Evolutionary conservation across 352 stramenopile genomes (phyloP).

Genomic region (Aphanomyces stellatus): DNA sequence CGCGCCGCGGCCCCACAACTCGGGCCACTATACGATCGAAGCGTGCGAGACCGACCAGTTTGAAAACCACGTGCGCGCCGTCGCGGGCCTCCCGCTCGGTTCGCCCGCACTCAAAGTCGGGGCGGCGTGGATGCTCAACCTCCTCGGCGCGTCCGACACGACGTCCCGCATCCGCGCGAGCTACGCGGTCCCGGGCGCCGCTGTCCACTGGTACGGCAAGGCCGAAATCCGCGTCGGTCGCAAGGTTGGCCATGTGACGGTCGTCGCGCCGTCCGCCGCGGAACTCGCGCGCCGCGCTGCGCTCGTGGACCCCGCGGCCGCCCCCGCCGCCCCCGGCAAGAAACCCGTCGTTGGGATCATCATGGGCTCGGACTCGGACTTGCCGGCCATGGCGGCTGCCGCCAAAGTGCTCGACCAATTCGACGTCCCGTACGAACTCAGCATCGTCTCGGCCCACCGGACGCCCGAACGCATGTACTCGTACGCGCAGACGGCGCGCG

Average conservation of each 20-base stretch:
- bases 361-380: conserved; percentile 94
- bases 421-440: conserved; percentile 93
- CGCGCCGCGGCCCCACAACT: conserved; percentile 96
- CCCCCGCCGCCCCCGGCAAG: neutral
- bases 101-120: conserved; percentile 88
- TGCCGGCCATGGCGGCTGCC: conserved; percentile 95
- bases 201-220: conserved; percentile 98
- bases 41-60: conserved; percentile 97
- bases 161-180: conserved; percentile 53
- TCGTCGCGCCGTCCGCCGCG: conserved; percentile 81
- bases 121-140: conserved; percentile 87
- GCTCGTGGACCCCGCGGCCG: conserved; percentile 30
- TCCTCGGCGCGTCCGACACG: conserved; percentile 79
- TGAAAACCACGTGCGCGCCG: conserved; percentile 95
- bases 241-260: conserved; percentile 97
- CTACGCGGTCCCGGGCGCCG: conserved; percentile 69
- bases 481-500: conserved; percentile 87
- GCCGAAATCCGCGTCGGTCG: conserved; percentile 77
- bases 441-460: conserved; percentile 97
- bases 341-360: conserved; percentile 74
- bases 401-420: conserved; percentile 95
- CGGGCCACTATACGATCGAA: conserved; percentile 99
- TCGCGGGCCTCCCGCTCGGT: conserved; percentile 92
- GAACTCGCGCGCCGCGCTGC: conserved; percentile 72
- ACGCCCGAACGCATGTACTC: conserved; percentile 94